These are phyloP conservation scores for Aspergillus campestris DNA, from an alignment of 495 filamentous ascomycete species.

Conservation along the genomic window DNA sequence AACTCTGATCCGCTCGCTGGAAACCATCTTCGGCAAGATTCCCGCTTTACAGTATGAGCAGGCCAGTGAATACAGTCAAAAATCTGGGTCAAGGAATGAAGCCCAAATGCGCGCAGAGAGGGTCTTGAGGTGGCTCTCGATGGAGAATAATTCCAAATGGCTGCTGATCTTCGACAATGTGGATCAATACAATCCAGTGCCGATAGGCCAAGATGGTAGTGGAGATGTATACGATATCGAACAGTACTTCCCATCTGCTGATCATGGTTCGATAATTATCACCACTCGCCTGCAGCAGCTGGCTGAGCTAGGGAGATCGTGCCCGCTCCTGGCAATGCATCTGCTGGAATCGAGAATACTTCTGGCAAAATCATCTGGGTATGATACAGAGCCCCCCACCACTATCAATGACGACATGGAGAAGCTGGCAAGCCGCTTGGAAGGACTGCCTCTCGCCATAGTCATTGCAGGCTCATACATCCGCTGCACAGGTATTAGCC, in stretches of 20 bases:
- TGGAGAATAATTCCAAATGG: conserved; percentile 23
- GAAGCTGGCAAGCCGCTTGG: no score
- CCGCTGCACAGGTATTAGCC: no score
- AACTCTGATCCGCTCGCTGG: neutral
- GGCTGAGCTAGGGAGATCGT: conserved; percentile 18
- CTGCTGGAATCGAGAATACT: no score
- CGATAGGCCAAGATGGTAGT: conserved; percentile 8
- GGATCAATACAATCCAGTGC: conserved; percentile 24
- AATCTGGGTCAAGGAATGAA: conserved; percentile 3
- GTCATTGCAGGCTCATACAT: no score
- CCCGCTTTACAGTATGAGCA: no score
- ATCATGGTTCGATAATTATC: conserved; percentile 36
- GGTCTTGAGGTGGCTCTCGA: conserved; percentile 7
- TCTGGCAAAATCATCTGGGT: no score
- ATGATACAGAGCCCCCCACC: no score
- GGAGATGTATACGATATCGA: conserved; percentile 22
- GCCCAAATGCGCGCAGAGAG: neutral
- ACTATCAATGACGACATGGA: no score
- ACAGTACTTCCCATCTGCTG: conserved; percentile 23
- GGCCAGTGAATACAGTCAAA: no score
- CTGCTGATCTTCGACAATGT: conserved; percentile 37
- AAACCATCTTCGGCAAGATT: neutral
- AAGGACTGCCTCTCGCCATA: no score
- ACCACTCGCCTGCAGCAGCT: conserved; percentile 28
- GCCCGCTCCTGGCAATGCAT: no score